Base-by-base conservation (phyloP, 768 basidiomycete genomes). In the Boletus tomentosulus region DNA sequence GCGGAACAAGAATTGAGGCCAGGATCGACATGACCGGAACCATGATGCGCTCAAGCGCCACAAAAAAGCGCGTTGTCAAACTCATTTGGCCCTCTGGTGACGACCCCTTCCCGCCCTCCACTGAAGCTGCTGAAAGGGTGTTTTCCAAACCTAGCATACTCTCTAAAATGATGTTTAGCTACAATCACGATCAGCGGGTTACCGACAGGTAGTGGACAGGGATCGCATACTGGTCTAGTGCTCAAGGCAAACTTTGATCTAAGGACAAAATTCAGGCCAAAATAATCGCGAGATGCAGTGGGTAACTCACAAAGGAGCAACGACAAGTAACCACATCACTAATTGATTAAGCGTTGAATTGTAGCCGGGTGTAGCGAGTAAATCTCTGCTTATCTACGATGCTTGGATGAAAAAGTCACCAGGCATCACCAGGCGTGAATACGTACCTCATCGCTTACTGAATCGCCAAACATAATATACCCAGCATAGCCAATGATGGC, bases 231-330 rank as follows among this genome's bases (percentile, higher is more conserved):
- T 15, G 91, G 94, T 65, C 91, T 78, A 2, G 85, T 87, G 43
- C 84, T 82, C 43, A 98, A 74, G 10, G 92, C 89, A 66, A 90
- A 97, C 69, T 98, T 98, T 2, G 92, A 85, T 58, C 88, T 90
- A 25, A 58, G 22, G 34, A 12, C 2, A 48, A 49, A 42, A 13
- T 69, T 61, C 46, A 65, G 62, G 33, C 47, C 54, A 45, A 51
- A 31, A 19, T 25, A 12, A 51, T 56, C 50, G 31, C 10, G 27
- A 48, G 22, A 39, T 15, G 28, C 28, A 6, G 15, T 22, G 37
- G n/a, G 28, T 22, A 41, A 16, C 33, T 70, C 64, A 88, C 84
- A 90, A 59, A 33, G 87, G 87, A 54, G 79, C 82, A 46, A 92
- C 71, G 10, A 92, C 95, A 33, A 98, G 83, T 75, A 92, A 83